Base-by-base conservation (phyloP, 441 rosid genomes). In the Raphanus hybrid region DNA sequence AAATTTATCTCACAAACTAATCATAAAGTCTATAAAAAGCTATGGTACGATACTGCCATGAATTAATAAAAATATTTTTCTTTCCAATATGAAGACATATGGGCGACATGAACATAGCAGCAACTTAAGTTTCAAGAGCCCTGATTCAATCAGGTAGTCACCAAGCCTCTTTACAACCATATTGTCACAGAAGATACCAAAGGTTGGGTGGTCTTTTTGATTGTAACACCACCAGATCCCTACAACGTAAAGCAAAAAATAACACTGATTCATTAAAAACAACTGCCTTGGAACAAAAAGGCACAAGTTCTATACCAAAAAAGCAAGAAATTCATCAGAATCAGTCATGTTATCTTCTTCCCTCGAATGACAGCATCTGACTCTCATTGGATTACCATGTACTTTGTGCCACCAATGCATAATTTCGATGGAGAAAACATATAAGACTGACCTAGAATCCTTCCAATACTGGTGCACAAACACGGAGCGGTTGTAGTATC, bases 81-180 rank as follows among this genome's bases (percentile, higher is more conserved):
- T 32, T 54, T 54, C 29, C 61, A 32, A 73, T 66, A 62, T 32
- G 60, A 65, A 35, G 7, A 8, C 29, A 60, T 48, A 48, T 12
- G 1, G 6, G 54, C 6, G 50, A 11, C 77, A 67, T 39, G 9
- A 34, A 74, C 26, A 43, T 68, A 63, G 71, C 79, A 70, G 50
- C 70, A 0, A 70, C 71, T 34, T 63, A 32, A 64, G 32, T 73
- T 70, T 85, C 80, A 20, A 92, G 76, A 91, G 85, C 48, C 89
- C 88, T 52, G 91, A 94, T 1, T 92, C 97, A 34, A 92, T 32
- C 18, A 92, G 94, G 84, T 88, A 90, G 79, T 92, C 97, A 48
- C 87, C 94, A 12, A 89, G 89, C 90, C 87, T 87, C 80, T 89
- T 90, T 0, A 88, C 92, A 4, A 89, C 80, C 91, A 86, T 83